Evolutionary conservation across 1,284 basidiomycete species (phyloP), one percentile per base, ranked within the genome.

Genomic region (Golubevia sp.): DNA sequence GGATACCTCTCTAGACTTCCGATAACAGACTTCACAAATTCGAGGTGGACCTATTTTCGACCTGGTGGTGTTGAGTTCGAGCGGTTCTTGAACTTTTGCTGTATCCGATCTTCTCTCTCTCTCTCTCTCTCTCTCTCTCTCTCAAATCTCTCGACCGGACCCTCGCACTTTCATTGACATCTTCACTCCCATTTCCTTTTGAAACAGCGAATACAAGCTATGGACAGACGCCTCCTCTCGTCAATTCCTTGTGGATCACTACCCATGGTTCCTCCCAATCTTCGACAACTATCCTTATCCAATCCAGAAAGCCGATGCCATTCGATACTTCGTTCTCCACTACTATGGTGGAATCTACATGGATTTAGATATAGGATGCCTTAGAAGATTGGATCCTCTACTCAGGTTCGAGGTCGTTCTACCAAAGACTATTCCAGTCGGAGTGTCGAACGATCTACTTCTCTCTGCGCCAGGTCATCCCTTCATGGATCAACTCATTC

Each of bases 271-370:
- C 85, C 87, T 99, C 55, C 88, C 91, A 73, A 95, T 92, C 56
- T 99, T 92, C 78, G 94, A 98, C 85, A 88, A 88, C 70, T 99
- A 99, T 87, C 88, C 89, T 55, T 99, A 97, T 85, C 87, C 90
- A 52, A 99, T 99, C 78, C 96, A 98, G 84, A 91, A 97, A 44
- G 97, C 97, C 27, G 97, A 99, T 84, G 92, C 89, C 44, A 98
- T 99, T 78, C 94, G 97, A 53, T 99, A 99, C 86, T 98, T 99
- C 85, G 90, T 99, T 61, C 90, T 99, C 51, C 90, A 99, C 85
- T 89, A 95, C 81, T 96, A 92, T 82, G 97, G 96, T 51, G 97
- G 97, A 52, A 86, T 99, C 67, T 99, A 99, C 86, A 88, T 99
- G 84, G 97, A 99, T 86, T 88, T 99, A 67, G 96, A 99, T 85